Conservation (phyloP, 2,329 filamentous ascomycete genomes). For the Ophiosphaerella korrae region DNA sequence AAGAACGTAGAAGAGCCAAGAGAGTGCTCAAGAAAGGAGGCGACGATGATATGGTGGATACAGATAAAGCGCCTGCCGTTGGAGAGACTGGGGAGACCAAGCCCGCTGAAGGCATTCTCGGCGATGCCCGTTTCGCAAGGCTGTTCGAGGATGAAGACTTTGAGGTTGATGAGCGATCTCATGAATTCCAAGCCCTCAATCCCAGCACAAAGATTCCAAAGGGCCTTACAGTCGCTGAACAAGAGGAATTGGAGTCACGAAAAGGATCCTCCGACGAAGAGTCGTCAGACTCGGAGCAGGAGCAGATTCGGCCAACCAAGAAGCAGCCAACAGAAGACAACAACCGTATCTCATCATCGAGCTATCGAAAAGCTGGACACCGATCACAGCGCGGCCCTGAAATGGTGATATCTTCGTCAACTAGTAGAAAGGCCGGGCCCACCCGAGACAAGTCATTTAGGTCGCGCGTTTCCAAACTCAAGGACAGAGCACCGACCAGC, state of each 20-base stretch:
- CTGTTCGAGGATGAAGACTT: slow-evolving; percentile 95
- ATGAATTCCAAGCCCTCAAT: slow-evolving; percentile 87
- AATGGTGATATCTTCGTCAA: slow-evolving; percentile 63
- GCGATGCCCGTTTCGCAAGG: slow-evolving; percentile 83
- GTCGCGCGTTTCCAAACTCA: slow-evolving; percentile 54
- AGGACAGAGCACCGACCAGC: slow-evolving; percentile 24
- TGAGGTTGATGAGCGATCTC: slow-evolving; percentile 83
- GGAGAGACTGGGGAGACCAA: slow-evolving; percentile 49
- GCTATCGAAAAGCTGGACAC: slow-evolving; percentile 64
- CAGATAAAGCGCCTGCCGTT: slow-evolving; percentile 22
- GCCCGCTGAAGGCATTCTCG: slow-evolving; percentile 63
- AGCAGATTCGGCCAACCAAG: slow-evolving; percentile 30
- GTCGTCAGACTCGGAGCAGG: slow-evolving; percentile 37
- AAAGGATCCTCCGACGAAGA: slow-evolving; percentile 44
- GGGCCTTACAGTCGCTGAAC: slow-evolving; percentile 64
- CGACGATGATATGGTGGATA: slow-evolving; percentile 54
- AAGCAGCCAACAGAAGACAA: slow-evolving; percentile 40
- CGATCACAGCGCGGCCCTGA: slow-evolving; percentile 45
- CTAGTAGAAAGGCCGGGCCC: slow-evolving; percentile 44
- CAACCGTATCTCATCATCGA: slow-evolving; percentile 65
- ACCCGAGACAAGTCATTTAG: slow-evolving; percentile 63
- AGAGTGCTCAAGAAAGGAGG: slow-evolving; percentile 63
- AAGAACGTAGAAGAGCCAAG: slow-evolving; percentile 53
- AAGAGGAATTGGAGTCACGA: slow-evolving; percentile 59
- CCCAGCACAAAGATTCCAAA: slow-evolving; percentile 71